Percentiles rank a stretch among this genome's conserved stretches.
phyloP scores from a whole-genome alignment of 805 yeast genomes.

The Cyberlindnera sargentensis region DNA sequence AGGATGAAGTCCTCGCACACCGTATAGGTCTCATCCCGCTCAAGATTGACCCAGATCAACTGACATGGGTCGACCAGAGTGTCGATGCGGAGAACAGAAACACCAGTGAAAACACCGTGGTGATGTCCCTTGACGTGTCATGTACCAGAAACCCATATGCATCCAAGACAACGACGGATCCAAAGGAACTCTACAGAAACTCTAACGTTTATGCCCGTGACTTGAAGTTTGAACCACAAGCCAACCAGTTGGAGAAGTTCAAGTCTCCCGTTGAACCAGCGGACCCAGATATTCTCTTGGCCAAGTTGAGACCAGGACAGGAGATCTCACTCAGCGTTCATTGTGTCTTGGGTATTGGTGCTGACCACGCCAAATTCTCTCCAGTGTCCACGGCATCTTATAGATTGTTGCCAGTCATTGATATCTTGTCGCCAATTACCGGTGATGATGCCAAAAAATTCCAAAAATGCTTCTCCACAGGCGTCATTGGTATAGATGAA shows the following conservation, averaged over 20 bases:
- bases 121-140: constrained; percentile 68
- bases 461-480: constrained; percentile 87
- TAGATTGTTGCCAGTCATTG: constrained; percentile 83
- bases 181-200: constrained; percentile 76
- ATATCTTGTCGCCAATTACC: constrained; percentile 62
- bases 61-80: constrained; percentile 72
- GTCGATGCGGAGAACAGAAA: constrained; percentile 62
- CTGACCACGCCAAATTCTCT: constrained; percentile 96
- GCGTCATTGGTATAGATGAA: constrained; percentile 73
- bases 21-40: constrained; percentile 91
- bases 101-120: constrained; percentile 87
- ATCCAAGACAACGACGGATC: constrained; percentile 68
- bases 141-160: constrained; percentile 87
- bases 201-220: constrained; percentile 86
- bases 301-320: constrained; percentile 95
- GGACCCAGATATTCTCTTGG: constrained; percentile 84
- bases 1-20: constrained; percentile 94
- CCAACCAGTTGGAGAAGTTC: constrained; percentile 70
- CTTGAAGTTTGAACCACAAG: constrained; percentile 86
- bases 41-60: constrained; percentile 81
- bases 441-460: constrained; percentile 76
- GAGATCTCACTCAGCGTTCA: constrained; percentile 87
- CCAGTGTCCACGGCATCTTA: constrained; percentile 97
- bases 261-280: constrained; percentile 67
- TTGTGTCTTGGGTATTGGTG: constrained; percentile 85